Evolutionary conservation across 352 stramenopile species (phyloP).

Genomic region (Phytophthora pini): DNA sequence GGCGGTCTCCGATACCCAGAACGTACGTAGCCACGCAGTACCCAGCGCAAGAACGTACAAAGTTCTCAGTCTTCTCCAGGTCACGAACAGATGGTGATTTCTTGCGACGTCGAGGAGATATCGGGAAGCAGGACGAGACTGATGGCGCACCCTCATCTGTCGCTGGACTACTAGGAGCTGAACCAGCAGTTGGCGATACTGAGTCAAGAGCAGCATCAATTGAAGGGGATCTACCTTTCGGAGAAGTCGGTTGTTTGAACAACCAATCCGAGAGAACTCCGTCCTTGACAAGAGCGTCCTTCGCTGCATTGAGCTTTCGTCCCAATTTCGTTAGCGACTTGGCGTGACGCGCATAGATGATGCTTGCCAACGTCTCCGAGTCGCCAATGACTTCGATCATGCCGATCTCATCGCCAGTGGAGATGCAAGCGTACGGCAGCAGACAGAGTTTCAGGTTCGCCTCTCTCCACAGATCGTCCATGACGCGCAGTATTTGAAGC

Average conservation of each 20-base stretch:
- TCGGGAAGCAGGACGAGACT: conserved; percentile 60
- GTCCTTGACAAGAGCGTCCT: conserved; percentile 68
- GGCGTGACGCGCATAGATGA: conserved; percentile 80
- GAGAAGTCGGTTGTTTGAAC: conserved; percentile 37
- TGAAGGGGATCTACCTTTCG: conserved; percentile 5
- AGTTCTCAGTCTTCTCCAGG: conserved; percentile 82
- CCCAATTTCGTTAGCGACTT: conserved; percentile 64
- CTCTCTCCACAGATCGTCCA: conserved; percentile 92
- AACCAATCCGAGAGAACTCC: conserved; percentile 80
- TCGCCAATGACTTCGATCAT: conserved; percentile 92
- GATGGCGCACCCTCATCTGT: conserved; percentile 19
- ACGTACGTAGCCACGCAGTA: conserved; percentile 96
- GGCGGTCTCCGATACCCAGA: conserved; percentile 93
- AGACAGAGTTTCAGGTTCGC: conserved; percentile 87
- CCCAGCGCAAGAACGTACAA: conserved; percentile 88
- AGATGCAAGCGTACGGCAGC: conserved; percentile 87
- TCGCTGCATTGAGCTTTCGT: conserved; percentile 72
- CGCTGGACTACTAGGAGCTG: conserved; percentile 17
- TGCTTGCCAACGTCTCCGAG: conserved; percentile 88
- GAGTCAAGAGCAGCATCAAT: conserved; percentile 18
- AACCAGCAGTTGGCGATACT: conserved; percentile 15
- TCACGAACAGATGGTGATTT: conserved; percentile 43
- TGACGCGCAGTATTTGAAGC: conserved; percentile 90
- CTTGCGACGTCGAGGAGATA: conserved; percentile 48
- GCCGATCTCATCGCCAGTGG: conserved; percentile 86